A percentile compares a stretch with the other conserved stretches of the same genome.
phyloP scores from a whole-genome alignment of 2,329 filamentous ascomycete species.

The Fusarium burgessii region DNA sequence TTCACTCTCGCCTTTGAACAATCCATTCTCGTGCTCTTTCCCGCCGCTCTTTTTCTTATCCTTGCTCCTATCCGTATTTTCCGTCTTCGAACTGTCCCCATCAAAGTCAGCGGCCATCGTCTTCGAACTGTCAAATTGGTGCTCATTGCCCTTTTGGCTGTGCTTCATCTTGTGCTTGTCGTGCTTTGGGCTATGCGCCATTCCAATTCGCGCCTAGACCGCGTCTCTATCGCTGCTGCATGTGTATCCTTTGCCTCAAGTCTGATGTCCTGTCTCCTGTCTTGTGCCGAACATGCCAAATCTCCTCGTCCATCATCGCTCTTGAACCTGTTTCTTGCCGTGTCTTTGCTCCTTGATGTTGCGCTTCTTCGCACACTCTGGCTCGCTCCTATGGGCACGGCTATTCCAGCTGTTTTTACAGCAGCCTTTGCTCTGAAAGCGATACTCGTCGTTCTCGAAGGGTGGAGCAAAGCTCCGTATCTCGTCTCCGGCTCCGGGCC shows the following conservation, averaged over 20 bases:
- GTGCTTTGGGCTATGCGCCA: conserved; percentile 49
- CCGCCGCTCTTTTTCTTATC: conserved; percentile 49
- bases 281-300: conserved; percentile 50
- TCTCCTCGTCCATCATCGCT: conserved; percentile 50
- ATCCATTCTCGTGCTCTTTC: conserved; percentile 50
- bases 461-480: conserved; percentile 52
- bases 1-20: conserved; percentile 63
- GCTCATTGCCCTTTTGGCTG: conserved; percentile 44
- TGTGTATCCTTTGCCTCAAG: conserved; percentile 50
- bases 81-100: conserved; percentile 43
- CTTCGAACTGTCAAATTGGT: conserved; percentile 48
- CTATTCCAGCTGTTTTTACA: conserved; percentile 52
- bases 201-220: conserved; percentile 35
- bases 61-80: conserved; percentile 49
- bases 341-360: conserved; percentile 51
- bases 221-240: conserved; percentile 49
- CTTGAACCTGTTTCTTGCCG: conserved; percentile 51
- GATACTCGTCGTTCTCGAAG: conserved; percentile 54
- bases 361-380: conserved; percentile 53
- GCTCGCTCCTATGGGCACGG: conserved; percentile 38
- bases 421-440: conserved; percentile 53
- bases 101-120: conserved; percentile 42
- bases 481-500: conserved; percentile 47
- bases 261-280: conserved; percentile 49
- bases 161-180: conserved; percentile 50